Evolutionary conservation across 768 basidiomycete genomes (phyloP), one percentile per base, ranked within the genome.

Genomic region (Naematelia aurantialba): DNA sequence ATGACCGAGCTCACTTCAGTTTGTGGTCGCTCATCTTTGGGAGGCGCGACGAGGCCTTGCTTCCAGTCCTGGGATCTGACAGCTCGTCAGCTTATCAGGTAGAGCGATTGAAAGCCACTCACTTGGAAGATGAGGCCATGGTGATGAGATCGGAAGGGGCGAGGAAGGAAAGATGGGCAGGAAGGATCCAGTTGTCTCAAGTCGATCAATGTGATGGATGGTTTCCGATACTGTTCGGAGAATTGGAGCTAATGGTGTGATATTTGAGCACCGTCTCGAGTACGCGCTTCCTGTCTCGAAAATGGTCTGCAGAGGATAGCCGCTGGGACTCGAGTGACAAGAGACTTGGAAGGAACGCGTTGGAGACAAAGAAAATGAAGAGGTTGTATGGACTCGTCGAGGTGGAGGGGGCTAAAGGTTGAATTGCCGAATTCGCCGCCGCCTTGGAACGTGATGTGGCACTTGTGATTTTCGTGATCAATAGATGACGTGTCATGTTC

Each of bases 21-120:
- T 77, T 98, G 94, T 5, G 94, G 94, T 55, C 94, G 85, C 60
- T 81, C 68, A 79, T 99, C 93, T 84, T 89, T 92, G 82, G 86
- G 86, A 77, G 91, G 91, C 58, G 87, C 84, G 46, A 86, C 85
- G 64, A 96, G 87, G 63, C 85, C 83, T 44, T 82, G 72, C 79
- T 87, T 90, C 89, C 90, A 96, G 50, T 75, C 72, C 13, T 50
- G 48, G 19, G 48, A 50, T 26, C 48, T 50, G 24, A 14, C 34
- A 8, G 21, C 5, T 14, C 5, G 5, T 50, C 14, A 50, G 48
- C 48, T 12, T 14, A 50, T 4, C 4, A 17, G 19, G 11, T 3
- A 5, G n/a, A 25, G n/a, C 5, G 14, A 10, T 12, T 14, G 14
- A 45, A 22, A 5, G 21, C 12, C 2, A 66, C 70, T 66, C 49